These are phyloP conservation scores for Steccherinum ochraceum DNA, from an alignment of 768 basidiomycete genomes.

Conservation along the genomic window DNA sequence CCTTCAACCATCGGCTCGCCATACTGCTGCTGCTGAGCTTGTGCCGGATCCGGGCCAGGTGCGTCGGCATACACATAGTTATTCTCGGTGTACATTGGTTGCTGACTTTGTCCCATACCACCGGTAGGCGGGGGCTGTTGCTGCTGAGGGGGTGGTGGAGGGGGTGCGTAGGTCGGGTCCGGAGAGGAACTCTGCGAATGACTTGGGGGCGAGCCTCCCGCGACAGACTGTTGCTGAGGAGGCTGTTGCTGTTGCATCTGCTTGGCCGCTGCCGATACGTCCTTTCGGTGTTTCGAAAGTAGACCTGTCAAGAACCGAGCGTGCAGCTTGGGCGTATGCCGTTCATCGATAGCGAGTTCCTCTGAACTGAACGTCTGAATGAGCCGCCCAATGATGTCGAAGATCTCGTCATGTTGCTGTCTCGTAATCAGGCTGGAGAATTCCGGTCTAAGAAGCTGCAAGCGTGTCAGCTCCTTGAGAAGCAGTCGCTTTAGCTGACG, in stretches of 20 bases:
- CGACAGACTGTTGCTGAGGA: constrained; percentile 14
- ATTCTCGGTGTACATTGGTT: not conserved
- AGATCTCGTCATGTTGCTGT: constrained; percentile 63
- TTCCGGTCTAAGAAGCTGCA: constrained; percentile 66
- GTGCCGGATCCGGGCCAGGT: not conserved
- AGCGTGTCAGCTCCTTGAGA: not conserved
- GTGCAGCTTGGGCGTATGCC: constrained; percentile 75
- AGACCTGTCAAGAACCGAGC: constrained; percentile 75
- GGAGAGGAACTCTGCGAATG: not conserved
- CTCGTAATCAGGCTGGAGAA: constrained; percentile 56
- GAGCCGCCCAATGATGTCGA: constrained; percentile 62
- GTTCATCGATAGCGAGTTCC: constrained; percentile 74
- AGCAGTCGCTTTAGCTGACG: not conserved
- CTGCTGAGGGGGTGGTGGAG: not conserved
- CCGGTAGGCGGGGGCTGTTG: not conserved
- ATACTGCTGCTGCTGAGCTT: not conserved
- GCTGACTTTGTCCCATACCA: not conserved
- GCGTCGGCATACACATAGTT: not conserved
- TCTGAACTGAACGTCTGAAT: constrained; percentile 68
- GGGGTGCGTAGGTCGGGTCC: too few relatives aligned
- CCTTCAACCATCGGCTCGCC: not conserved
- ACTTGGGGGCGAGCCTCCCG: not conserved
- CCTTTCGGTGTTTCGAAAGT: constrained; percentile 61
- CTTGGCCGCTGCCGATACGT: constrained; percentile 54
- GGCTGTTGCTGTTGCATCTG: constrained; percentile 47